phyloP scores from a whole-genome alignment of 495 filamentous ascomycete species.

The Penicillium samsonianum region DNA sequence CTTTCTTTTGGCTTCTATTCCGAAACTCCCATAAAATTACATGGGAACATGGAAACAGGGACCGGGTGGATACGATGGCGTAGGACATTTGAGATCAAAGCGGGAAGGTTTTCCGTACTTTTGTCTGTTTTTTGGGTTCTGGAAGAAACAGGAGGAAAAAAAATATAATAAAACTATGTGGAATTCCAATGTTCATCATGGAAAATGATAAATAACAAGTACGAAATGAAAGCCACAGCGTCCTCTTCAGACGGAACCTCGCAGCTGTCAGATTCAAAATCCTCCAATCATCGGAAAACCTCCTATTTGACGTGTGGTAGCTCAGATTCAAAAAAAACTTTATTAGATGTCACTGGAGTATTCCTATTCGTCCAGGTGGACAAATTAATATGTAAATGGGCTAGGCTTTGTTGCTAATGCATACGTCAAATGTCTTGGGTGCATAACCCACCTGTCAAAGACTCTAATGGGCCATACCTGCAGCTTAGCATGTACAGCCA shows the following conservation, averaged over 20 bases:
- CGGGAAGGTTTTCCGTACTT: background rate
- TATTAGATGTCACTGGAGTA: background rate
- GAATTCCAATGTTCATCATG: no score
- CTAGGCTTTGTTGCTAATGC: slow-evolving; percentile 16
- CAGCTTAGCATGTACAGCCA: slow-evolving; percentile 12
- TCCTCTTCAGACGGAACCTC: background rate
- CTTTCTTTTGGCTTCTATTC: slow-evolving; percentile 2
- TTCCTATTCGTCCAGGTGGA: background rate
- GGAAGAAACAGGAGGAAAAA: background rate
- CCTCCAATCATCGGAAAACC: slow-evolving; percentile 1
- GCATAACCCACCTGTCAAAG: slow-evolving; percentile 9
- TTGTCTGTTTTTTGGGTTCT: background rate
- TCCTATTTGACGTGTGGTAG: slow-evolving; percentile 12
- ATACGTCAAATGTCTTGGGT: slow-evolving; percentile 12
- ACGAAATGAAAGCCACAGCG: background rate
- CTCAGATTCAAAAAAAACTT: slow-evolving; percentile 23
- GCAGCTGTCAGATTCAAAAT: slow-evolving; percentile 10
- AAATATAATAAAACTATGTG: background rate
- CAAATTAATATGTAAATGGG: slow-evolving; percentile 9
- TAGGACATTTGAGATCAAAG: background rate
- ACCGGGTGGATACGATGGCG: slow-evolving; percentile 8
- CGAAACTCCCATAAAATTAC: background rate
- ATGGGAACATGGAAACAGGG: background rate
- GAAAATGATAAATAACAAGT: background rate
- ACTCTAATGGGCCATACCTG: slow-evolving; percentile 10